A percentile compares a stretch with the other conserved stretches of the same genome.
Evolutionary conservation across 2,329 filamentous ascomycete genomes (phyloP).

Genomic region (Nemania abortiva): DNA sequence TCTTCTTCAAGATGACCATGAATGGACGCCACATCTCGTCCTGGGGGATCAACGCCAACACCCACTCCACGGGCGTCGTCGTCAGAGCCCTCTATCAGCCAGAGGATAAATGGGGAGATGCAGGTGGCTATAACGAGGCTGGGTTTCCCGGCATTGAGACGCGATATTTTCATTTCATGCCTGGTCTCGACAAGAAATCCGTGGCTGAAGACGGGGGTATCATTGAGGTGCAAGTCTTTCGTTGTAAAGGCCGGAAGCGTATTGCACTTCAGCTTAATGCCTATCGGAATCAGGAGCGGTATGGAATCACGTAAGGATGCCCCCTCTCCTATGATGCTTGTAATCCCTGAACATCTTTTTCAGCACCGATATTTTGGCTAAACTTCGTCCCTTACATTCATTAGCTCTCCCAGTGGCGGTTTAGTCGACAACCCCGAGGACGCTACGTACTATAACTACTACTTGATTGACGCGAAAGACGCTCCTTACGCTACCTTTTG

Average conservation of each 20-base stretch:
- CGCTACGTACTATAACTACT: constrained; percentile 65
- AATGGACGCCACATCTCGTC: constrained; percentile 65
- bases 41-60: constrained; percentile 62
- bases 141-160: constrained; percentile 59
- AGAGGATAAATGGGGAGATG: constrained; percentile 56
- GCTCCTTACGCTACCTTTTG: constrained; percentile 65
- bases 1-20: constrained; percentile 68
- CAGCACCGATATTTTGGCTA: constrained; percentile 9
- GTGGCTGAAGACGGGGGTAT: constrained; percentile 66
- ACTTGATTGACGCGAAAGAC: constrained; percentile 64
- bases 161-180: constrained; percentile 64
- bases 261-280: constrained; percentile 56
- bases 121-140: constrained; percentile 52
- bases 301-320: constrained; percentile 64
- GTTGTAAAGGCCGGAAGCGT: constrained; percentile 61
- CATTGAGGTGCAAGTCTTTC: constrained; percentile 66
- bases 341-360: not conserved
- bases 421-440: constrained; percentile 65
- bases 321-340: constrained; percentile 21
- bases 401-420: constrained; percentile 65
- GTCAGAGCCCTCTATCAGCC: constrained; percentile 64
- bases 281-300: constrained; percentile 62
- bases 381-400: constrained; percentile 2
- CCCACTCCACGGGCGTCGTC: constrained; percentile 55
- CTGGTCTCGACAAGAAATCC: constrained; percentile 52